phyloP scores from a whole-genome alignment of 768 basidiomycete genomes.

The Chlorophyllum brunneum region DNA sequence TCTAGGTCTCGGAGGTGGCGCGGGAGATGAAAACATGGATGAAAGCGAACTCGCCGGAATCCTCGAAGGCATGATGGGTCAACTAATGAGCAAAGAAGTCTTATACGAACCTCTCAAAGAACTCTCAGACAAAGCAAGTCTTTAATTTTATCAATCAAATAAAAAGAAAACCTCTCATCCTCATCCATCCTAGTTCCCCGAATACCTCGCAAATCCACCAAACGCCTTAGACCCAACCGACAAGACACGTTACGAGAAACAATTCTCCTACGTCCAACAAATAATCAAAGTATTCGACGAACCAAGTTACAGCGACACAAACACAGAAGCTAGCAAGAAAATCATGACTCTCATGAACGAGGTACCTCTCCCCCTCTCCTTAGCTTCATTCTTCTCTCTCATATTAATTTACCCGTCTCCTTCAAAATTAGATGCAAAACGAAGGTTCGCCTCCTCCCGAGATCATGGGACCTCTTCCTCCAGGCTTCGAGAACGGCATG shows the following conservation, averaged over 20 bases:
- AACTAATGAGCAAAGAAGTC: slow-evolving; percentile 77
- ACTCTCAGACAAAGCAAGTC: slow-evolving; percentile 59
- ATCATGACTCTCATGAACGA: slow-evolving; percentile 74
- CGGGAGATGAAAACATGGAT: slow-evolving; percentile 38
- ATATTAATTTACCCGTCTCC: not conserved
- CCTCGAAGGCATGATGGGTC: slow-evolving; percentile 78
- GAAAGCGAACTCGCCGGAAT: slow-evolving; percentile 60
- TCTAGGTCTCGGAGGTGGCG: slow-evolving; percentile 29
- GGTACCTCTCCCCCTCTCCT: slow-evolving; percentile 35
- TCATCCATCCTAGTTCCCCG: slow-evolving; percentile 57
- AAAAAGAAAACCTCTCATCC: not conserved
- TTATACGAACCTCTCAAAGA: slow-evolving; percentile 88
- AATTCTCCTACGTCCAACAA: slow-evolving; percentile 49
- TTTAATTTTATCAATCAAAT: not conserved
- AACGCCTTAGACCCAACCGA: slow-evolving; percentile 54
- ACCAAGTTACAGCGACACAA: slow-evolving; percentile 51
- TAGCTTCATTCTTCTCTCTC: not conserved
- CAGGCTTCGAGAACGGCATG: slow-evolving; percentile 37
- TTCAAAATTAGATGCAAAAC: slow-evolving; percentile 61
- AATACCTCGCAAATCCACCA: slow-evolving; percentile 59
- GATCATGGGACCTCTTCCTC: slow-evolving; percentile 80
- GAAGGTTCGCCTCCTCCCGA: slow-evolving; percentile 76
- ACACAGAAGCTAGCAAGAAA: slow-evolving; percentile 38
- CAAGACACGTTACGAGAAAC: slow-evolving; percentile 57
- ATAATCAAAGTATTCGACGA: slow-evolving; percentile 68